These are phyloP conservation scores for Taphrina deformans DNA, from an alignment of 1,139 yeast species.

Conservation along the genomic window DNA sequence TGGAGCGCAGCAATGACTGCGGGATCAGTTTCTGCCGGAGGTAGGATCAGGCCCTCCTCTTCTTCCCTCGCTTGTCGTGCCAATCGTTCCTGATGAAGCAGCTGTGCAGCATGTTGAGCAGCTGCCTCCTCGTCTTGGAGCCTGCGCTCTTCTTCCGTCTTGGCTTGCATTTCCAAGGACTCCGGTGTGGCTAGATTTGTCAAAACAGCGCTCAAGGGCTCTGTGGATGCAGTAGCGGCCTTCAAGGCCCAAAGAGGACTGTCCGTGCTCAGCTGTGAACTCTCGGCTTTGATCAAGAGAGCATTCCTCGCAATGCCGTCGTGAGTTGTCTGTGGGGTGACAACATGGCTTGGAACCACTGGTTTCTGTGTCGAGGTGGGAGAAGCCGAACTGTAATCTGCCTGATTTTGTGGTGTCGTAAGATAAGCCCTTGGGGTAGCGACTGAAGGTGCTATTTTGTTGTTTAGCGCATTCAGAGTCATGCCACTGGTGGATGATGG, in stretches of 20 bases:
- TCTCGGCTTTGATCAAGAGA: not conserved
- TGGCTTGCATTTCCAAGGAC: not conserved
- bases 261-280: not conserved
- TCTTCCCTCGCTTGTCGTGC: slow-evolving; percentile 24
- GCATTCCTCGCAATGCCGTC: not conserved
- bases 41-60: slow-evolving; percentile 27
- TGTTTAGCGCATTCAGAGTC: not conserved
- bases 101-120: slow-evolving; percentile 14
- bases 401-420: slow-evolving; percentile 1
- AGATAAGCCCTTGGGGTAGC: not conserved
- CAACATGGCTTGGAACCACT: not conserved
- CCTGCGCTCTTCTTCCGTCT: slow-evolving; percentile 15
- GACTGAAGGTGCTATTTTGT: not conserved
- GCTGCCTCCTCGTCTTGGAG: slow-evolving; percentile 14
- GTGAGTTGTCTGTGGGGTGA: no score
- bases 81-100: slow-evolving; percentile 20
- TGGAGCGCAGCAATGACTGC: slow-evolving; percentile 41
- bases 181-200: not conserved
- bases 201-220: not conserved
- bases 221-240: not conserved
- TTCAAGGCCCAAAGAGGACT: not conserved
- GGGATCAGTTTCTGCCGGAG: slow-evolving; percentile 31
- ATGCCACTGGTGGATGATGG: not conserved
- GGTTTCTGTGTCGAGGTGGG: not conserved
- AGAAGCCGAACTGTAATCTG: not conserved